A percentile compares a stretch with the other conserved stretches of the same genome.
phyloP scores from a whole-genome alignment of 2,329 filamentous ascomycete species.

The Fusarium nanum region DNA sequence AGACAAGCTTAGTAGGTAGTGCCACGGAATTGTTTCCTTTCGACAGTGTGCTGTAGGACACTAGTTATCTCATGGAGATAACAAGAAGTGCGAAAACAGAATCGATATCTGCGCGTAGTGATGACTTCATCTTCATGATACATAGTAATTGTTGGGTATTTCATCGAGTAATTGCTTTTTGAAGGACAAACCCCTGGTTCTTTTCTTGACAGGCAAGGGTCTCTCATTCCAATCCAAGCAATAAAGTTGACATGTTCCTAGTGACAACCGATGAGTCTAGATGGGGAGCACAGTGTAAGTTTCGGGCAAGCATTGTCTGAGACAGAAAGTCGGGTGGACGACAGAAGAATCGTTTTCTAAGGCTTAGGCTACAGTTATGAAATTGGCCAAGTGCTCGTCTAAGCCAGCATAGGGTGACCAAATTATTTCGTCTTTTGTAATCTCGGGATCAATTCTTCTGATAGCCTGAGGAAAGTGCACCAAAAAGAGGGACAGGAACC shows the following conservation, averaged over 20 bases:
- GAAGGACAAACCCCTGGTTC: neutral
- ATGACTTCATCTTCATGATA: neutral
- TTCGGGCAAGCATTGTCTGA: neutral
- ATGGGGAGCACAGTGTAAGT: slow-evolving; percentile 9
- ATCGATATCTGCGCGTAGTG: neutral
- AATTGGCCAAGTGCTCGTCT: too few species aligned
- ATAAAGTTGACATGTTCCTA: slow-evolving; percentile 11
- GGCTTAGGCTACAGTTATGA: too few species aligned
- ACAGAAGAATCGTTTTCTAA: too few species aligned
- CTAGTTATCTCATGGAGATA: neutral
- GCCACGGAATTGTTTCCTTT: slow-evolving; percentile 1
- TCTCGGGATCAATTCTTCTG: too few species aligned
- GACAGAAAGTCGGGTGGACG: neutral
- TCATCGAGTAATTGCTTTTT: neutral
- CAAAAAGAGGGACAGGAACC: slow-evolving; percentile 1
- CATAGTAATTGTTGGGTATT: neutral
- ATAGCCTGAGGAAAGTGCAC: too few species aligned
- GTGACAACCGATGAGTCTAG: neutral
- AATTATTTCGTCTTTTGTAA: too few species aligned
- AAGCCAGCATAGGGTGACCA: too few species aligned
- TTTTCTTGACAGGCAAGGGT: neutral
- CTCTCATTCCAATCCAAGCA: slow-evolving; percentile 4
- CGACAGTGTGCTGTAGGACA: neutral
- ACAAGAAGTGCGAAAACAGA: neutral
- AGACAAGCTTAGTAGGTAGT: slow-evolving; percentile 25